phyloP scores from a whole-genome alignment of 441 rosid genomes.

The Euphorbia schlechtendalii region DNA sequence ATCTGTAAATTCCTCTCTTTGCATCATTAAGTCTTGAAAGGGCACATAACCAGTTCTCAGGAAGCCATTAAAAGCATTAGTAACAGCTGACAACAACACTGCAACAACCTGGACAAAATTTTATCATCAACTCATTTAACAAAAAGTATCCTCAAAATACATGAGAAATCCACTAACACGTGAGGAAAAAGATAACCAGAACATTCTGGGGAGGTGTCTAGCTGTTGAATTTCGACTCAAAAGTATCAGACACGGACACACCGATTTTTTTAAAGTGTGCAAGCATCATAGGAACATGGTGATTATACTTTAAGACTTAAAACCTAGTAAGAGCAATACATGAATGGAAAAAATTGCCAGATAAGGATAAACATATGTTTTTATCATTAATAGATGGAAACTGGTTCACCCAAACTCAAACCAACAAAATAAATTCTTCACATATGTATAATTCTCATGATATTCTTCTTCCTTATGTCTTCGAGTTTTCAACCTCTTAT shows the following conservation, averaged over 20 bases:
- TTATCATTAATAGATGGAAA: background rate
- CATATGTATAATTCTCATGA: background rate
- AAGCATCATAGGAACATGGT: background rate
- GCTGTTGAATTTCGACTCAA: too few species aligned
- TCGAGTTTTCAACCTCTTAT: background rate
- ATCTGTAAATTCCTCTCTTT: slow-evolving; percentile 33
- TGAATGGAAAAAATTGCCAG: background rate
- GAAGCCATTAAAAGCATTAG: slow-evolving; percentile 34
- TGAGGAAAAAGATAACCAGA: background rate
- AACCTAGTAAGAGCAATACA: background rate
- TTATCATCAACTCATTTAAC: background rate
- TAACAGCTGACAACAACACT: slow-evolving; percentile 42
- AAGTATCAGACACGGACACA: too few species aligned
- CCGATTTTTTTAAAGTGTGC: too few species aligned
- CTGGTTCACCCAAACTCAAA: background rate
- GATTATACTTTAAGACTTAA: background rate
- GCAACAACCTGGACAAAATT: slow-evolving; percentile 48
- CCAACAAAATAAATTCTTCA: background rate
- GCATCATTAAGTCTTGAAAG: slow-evolving; percentile 37
- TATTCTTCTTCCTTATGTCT: background rate
- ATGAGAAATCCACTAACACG: slow-evolving; percentile 10
- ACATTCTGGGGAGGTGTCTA: background rate
- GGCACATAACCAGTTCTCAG: slow-evolving; percentile 30
- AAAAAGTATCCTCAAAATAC: slow-evolving; percentile 7
- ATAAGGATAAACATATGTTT: background rate